Base-by-base conservation (phyloP, 2,329 filamentous ascomycete genomes). In the Lasiodiplodia hormozganensis region DNA sequence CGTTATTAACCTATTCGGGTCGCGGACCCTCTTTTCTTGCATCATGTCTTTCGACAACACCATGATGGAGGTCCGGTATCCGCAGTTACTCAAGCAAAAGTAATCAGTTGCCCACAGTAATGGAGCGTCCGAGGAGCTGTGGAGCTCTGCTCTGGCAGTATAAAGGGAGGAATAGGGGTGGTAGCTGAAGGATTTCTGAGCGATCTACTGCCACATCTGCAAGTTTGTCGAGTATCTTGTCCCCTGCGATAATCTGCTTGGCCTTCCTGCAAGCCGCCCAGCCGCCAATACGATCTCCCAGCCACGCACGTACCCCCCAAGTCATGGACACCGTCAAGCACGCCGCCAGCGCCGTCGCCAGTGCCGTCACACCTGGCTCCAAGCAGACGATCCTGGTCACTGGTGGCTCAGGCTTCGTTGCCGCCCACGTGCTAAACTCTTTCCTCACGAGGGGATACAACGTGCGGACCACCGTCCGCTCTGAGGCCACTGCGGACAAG, bases 391-490 rank as follows among this genome's bases (percentile, higher is more conserved):
- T 73, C 36, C 70, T 74, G n/a, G 70, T 74, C 25, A 74, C 73
- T 36, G 72, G 73, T 23, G 71, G 70, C 25, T 73, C 72, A 28
- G 73, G 73, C 31, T 74, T 74, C 62, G 71, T 74, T 47, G 73
- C 71, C 11, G 71, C 72, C 14, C 73, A 74, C 28, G 70, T 74
- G 21, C 69, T 74, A 18, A 71, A 73, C 67, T 62, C 69, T 14
- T 69, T 74, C 11, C 70, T 73, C 6, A 40, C 51, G 40, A 58
- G 66, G 34, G 71, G 72, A 7, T 53, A 43, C 62, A 69, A 69
- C 53, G 72, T 73, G 18, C 71, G 71, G 14, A 70, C 71, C 4
- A 71, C 71, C 7, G 70, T 71, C 7, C 65, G 73, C n/a, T 69
- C 57, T 43, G 53, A 66, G 11, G 36, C 58, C n/a, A 73, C 73